Evolutionary conservation across 2,329 filamentous ascomycete species (phyloP), one percentile per base, ranked within the genome.

Genomic region (Fusarium burgessii): DNA sequence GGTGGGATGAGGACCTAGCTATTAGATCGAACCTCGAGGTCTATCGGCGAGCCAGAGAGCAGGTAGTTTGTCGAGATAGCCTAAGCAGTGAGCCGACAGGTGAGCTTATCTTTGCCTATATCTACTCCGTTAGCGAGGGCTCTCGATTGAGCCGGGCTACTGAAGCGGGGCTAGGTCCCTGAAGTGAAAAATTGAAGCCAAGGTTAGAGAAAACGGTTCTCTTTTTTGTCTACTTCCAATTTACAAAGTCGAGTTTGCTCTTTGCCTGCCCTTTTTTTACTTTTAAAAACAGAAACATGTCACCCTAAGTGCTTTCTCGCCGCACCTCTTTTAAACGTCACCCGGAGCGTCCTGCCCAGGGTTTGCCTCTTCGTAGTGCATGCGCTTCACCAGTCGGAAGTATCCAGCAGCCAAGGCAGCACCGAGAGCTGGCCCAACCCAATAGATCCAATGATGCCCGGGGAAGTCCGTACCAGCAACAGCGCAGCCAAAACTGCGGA

Each of bases 361-460:
- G 64, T 85, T 84, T 41, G 78, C 79, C 29, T 80, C 83, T 68
- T 84, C 80, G 71, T 86, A 87, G 55, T 86, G 80, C 46, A 85
- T 76, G 3, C 76, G 61, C 71, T 84, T 84, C 40, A 87, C 77
- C 2, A 86, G 63, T 67, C 82, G 82, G 76, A 85, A 87, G 27
- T 86, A 79, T 6, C 71, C 76, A 6, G 79, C 80, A 6, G 85
- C 85, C 18, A 87, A 74, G 7, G 84, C 64, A 1, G 81, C 77
- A 1, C 86, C 86, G 12, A 85, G 72, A 10, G 80, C 73, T 10
- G 86, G 86, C 0, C 85, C 86, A 32, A 87, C 66, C 83, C 83
- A 85, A 76, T 84, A 85, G 65, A 85, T 84, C 84, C 84, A 85
- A 60, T 83, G 81, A 67, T 84, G 83, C 14, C 66, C 66, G 1